These are phyloP conservation scores for Solanum aculeatissimum DNA, from an alignment of 305 asterid species.

Conservation along the genomic window DNA sequence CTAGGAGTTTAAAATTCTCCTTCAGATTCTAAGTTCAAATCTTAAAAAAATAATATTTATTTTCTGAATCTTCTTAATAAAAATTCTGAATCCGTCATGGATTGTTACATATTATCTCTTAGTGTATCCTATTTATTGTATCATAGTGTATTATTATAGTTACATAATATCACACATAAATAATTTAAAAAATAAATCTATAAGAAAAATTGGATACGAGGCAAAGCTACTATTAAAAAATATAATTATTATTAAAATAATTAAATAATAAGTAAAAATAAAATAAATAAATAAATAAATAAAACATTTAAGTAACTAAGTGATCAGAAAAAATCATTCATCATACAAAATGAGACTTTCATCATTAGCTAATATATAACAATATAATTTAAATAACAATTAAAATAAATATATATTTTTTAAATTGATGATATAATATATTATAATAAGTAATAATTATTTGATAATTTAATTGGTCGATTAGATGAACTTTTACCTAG, in stretches of 20 bases:
- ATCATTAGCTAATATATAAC: background rate
- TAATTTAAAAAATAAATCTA: background rate
- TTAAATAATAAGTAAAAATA: too few relatives aligned
- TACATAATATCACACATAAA: background rate
- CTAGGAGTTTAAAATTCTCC: background rate
- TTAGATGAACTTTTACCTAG: background rate
- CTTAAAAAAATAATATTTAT: background rate
- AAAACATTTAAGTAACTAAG: background rate
- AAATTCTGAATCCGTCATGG: accelerated
- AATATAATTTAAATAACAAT: too few relatives aligned
- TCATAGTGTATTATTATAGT: background rate
- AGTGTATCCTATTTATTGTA: background rate
- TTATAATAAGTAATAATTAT: background rate
- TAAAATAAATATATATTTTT: too few relatives aligned
- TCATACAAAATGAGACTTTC: background rate
- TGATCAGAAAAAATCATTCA: background rate
- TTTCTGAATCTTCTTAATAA: background rate
- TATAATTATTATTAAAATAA: too few relatives aligned
- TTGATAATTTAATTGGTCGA: background rate
- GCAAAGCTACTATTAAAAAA: background rate
- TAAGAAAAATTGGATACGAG: background rate
- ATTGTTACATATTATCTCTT: background rate
- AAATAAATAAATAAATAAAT: background rate
- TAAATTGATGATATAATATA: background rate
- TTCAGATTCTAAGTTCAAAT: background rate